phyloP scores from a whole-genome alignment of 2,329 filamentous ascomycete genomes.

The Exophiala aquamarina region DNA sequence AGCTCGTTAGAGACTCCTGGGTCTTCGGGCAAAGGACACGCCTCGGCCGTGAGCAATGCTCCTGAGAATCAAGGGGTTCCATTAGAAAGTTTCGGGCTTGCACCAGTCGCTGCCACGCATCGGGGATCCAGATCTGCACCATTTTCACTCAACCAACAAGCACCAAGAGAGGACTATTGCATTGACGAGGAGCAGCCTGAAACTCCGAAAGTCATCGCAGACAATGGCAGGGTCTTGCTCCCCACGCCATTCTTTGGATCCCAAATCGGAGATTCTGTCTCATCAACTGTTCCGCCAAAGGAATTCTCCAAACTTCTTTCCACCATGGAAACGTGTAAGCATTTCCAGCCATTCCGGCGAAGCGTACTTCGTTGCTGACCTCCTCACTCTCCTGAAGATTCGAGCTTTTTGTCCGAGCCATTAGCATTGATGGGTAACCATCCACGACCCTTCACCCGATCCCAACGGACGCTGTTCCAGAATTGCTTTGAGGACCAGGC shows the following conservation, averaged over 20 bases:
- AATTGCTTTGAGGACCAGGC: conserved; percentile 1
- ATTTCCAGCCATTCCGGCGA: not conserved
- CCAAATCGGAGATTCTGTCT: conserved; percentile 2
- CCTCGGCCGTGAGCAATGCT: too few species aligned
- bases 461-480: not conserved
- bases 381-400: too few species aligned
- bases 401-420: conserved; percentile 9
- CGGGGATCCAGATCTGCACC: too few species aligned
- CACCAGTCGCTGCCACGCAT: too few species aligned
- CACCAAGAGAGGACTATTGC: too few species aligned
- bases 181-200: not conserved
- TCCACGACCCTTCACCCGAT: too few species aligned
- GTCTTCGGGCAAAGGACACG: too few species aligned
- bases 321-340: conserved; percentile 10
- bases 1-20: too few species aligned
- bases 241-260: not conserved
- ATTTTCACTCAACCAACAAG: too few species aligned
- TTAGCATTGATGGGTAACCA: not conserved
- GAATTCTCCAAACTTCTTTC: conserved; percentile 7
- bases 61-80: too few species aligned
- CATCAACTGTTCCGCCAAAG: not conserved
- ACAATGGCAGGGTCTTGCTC: not conserved
- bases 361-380: too few species aligned
- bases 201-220: not conserved
- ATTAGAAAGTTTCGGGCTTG: too few species aligned